A percentile compares a stretch with the other conserved stretches of the same genome.
phyloP scores from a whole-genome alignment of 2,329 filamentous ascomycete species.

The Alternaria sp. region DNA sequence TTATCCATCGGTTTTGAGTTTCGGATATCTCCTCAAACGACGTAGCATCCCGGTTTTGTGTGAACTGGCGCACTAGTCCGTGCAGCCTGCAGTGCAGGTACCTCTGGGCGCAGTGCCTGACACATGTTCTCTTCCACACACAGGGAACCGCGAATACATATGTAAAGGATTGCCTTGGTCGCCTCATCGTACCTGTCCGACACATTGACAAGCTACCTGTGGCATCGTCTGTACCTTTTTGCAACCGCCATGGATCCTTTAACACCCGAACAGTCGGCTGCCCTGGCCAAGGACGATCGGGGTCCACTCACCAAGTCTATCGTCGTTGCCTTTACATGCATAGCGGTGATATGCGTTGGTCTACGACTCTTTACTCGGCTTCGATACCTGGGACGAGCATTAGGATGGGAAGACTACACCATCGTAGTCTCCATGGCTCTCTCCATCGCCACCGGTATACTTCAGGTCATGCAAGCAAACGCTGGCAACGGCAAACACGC shows the following conservation, averaged over 20 bases:
- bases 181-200: background rate
- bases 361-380: slow-evolving; percentile 31
- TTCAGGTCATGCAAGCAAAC: slow-evolving; percentile 23
- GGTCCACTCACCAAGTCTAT: slow-evolving; percentile 23
- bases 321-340: slow-evolving; percentile 24
- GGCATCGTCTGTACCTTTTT: background rate
- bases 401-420: slow-evolving; percentile 32
- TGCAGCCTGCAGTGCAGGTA: background rate
- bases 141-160: background rate
- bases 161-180: background rate
- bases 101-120: background rate
- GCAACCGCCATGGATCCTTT: slow-evolving; percentile 17
- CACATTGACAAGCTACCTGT: background rate
- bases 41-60: background rate
- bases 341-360: slow-evolving; percentile 25
- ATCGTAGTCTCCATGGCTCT: slow-evolving; percentile 26
- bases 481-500: slow-evolving; percentile 33
- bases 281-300: slow-evolving; percentile 21
- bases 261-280: slow-evolving; percentile 24
- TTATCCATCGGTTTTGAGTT: slow-evolving; percentile 6
- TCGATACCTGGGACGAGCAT: slow-evolving; percentile 11
- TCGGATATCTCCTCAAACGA: background rate
- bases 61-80: background rate
- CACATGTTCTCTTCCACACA: background rate
- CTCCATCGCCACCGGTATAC: slow-evolving; percentile 15